A percentile compares a stretch with the other conserved stretches of the same genome.
Evolutionary conservation across 495 filamentous ascomycete species (phyloP).

Genomic region (Penicillium arizonense): DNA sequence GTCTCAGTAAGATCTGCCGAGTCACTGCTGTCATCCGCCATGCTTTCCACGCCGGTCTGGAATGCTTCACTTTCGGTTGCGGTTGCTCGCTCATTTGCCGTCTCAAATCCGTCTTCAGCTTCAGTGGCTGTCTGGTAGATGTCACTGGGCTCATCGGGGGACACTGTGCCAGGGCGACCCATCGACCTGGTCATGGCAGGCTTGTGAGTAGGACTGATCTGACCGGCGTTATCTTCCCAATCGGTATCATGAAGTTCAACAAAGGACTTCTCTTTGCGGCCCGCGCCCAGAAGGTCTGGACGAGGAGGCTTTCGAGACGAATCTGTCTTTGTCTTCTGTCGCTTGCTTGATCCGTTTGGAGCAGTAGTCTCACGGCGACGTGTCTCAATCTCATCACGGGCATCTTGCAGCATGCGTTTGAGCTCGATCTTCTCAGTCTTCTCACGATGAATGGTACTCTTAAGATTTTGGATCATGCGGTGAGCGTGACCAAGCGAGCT

Average conservation of each 20-base stretch:
- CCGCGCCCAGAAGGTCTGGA: conserved; percentile 71
- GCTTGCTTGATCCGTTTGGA: conserved; percentile 53
- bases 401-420: conserved; percentile 92
- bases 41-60: conserved; percentile 82
- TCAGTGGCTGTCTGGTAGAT: conserved; percentile 86
- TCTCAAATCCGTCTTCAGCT: conserved; percentile 80
- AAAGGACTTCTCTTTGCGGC: conserved; percentile 73
- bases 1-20: conserved; percentile 83
- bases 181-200: conserved; percentile 21
- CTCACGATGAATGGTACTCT: conserved; percentile 91
- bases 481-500: conserved; percentile 93
- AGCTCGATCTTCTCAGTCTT: conserved; percentile 97
- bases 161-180: conserved; percentile 20
- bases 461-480: conserved; percentile 90
- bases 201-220: conserved; percentile 46
- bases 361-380: conserved; percentile 58
- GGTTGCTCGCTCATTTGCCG: conserved; percentile 73
- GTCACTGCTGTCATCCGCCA: conserved; percentile 72
- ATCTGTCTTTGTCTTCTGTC: conserved; percentile 67
- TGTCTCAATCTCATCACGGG: conserved; percentile 87
- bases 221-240: conserved; percentile 80
- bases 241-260: conserved; percentile 71
- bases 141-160: conserved; percentile 53
- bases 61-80: conserved; percentile 87
- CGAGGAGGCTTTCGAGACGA: conserved; percentile 72